Percentiles rank a stretch among this genome's conserved stretches.
phyloP scores from a whole-genome alignment of 768 basidiomycete species.

The Russula sp. region DNA sequence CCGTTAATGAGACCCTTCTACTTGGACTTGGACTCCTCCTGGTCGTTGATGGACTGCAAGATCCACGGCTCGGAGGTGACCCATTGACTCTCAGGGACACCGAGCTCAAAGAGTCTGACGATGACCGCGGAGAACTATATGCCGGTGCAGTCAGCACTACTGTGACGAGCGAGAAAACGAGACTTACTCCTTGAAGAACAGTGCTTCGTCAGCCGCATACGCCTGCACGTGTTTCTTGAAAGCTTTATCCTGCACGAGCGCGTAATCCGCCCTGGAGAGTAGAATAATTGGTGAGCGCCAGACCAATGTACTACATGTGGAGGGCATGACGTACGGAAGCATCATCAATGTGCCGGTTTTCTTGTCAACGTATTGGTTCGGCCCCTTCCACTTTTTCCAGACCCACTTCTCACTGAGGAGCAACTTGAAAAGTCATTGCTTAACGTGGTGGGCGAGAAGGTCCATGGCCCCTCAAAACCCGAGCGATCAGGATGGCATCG shows the following conservation, averaged over 20 bases:
- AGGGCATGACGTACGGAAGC: constrained; percentile 66
- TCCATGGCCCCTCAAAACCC: constrained; percentile 91
- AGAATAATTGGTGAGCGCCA: neutral
- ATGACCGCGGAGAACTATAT: constrained; percentile 73
- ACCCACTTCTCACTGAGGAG: constrained; percentile 88
- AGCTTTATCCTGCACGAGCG: constrained; percentile 82
- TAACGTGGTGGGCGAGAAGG: constrained; percentile 86
- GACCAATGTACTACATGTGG: neutral
- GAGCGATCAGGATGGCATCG: constrained; percentile 85
- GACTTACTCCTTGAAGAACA: constrained; percentile 93
- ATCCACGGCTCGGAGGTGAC: constrained; percentile 70
- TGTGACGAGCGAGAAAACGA: neutral
- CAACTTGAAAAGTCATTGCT: constrained; percentile 86
- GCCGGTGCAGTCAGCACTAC: constrained; percentile 19
- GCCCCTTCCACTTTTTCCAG: constrained; percentile 95
- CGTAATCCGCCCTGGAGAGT: constrained; percentile 71
- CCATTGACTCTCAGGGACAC: constrained; percentile 83
- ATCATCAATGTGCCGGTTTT: constrained; percentile 89
- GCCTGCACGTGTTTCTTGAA: constrained; percentile 88
- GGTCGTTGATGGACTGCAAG: constrained; percentile 52
- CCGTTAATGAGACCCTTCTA: neutral
- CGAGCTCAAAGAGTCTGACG: constrained; percentile 83
- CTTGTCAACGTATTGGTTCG: constrained; percentile 93
- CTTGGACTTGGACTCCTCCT: constrained; percentile 33
- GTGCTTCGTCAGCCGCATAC: constrained; percentile 79